A percentile compares a stretch with the other conserved stretches of the same genome.
Conservation (phyloP, 2,329 filamentous ascomycete genomes). For the Graphilbum fragrans region DNA sequence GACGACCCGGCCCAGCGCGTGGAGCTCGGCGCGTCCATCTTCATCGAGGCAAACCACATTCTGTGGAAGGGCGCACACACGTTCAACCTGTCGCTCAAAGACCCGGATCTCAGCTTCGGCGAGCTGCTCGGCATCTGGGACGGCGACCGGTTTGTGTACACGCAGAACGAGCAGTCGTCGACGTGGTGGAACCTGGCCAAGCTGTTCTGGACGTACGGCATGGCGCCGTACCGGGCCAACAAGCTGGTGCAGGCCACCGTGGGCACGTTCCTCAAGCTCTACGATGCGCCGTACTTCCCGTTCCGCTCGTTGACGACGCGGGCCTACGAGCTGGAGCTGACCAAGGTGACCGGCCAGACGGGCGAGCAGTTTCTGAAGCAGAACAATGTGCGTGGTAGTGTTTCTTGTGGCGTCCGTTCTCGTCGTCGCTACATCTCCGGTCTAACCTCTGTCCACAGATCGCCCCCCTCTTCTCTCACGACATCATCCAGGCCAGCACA, state of each 20-base stretch:
- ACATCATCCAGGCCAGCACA: conserved; percentile 83
- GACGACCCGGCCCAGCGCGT: conserved; percentile 54
- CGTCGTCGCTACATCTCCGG: not conserved
- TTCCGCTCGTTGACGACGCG: conserved; percentile 64
- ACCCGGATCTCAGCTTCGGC: conserved; percentile 32
- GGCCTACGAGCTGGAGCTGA: conserved; percentile 54
- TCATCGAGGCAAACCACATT: conserved; percentile 74
- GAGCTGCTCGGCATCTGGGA: conserved; percentile 72
- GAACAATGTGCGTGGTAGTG: conserved; percentile 32
- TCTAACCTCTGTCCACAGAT: not conserved
- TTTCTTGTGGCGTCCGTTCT: not conserved
- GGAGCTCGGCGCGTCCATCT: conserved; percentile 87
- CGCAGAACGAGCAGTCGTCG: conserved; percentile 43
- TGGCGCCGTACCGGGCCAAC: conserved; percentile 62
- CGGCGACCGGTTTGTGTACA: conserved; percentile 60
- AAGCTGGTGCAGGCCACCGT: conserved; percentile 61
- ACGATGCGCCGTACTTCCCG: conserved; percentile 71
- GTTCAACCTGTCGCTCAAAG: conserved; percentile 55
- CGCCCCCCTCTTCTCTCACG: conserved; percentile 27
- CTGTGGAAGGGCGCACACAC: conserved; percentile 59
- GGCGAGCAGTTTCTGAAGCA: conserved; percentile 60
- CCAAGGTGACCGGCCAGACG: conserved; percentile 53
- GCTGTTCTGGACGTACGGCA: conserved; percentile 75
- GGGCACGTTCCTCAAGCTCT: conserved; percentile 64
- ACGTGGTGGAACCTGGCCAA: conserved; percentile 73